phyloP scores from a whole-genome alignment of 1,139 yeast genomes.

The Candida sanyaensis region DNA sequence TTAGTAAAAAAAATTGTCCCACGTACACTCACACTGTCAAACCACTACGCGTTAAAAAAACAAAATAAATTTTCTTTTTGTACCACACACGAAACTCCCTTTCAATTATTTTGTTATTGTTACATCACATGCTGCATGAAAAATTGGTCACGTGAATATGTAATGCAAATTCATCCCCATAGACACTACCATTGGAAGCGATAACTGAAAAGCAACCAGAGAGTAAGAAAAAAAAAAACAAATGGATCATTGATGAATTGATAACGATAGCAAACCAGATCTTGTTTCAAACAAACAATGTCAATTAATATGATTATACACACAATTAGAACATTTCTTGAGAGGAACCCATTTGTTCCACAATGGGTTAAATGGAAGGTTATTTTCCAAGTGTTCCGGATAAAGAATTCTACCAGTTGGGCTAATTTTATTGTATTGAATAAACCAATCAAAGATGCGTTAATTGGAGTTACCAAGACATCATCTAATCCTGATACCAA shows the following conservation, averaged over 20 bases:
- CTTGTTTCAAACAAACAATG: not conserved
- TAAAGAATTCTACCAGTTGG: constrained; percentile 31
- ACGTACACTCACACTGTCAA: too few relatives aligned
- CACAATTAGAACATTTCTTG: not conserved
- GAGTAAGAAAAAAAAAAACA: not conserved
- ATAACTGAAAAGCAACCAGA: too few relatives aligned
- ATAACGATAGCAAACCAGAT: not conserved
- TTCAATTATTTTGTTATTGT: too few relatives aligned
- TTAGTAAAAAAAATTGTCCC: too few relatives aligned
- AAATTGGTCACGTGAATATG: too few relatives aligned
- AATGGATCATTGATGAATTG: not conserved
- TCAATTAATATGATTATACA: not conserved
- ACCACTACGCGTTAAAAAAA: too few relatives aligned
- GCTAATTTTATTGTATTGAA: constrained; percentile 36
- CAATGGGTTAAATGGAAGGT: constrained; percentile 36
- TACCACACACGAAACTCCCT: too few relatives aligned
- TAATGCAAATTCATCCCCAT: too few relatives aligned
- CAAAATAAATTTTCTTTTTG: too few relatives aligned
- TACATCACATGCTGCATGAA: too few relatives aligned
- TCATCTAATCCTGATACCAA: constrained; percentile 1
- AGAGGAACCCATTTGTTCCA: not conserved
- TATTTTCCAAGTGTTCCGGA: constrained; percentile 25
- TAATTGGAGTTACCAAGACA: constrained; percentile 3
- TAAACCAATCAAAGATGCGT: constrained; percentile 25
- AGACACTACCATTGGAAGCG: too few relatives aligned